Percentiles rank a stretch among this genome's conserved stretches.
Conservation (phyloP, 352 stramenopile species). For the Phytopythium mirpurense region DNA sequence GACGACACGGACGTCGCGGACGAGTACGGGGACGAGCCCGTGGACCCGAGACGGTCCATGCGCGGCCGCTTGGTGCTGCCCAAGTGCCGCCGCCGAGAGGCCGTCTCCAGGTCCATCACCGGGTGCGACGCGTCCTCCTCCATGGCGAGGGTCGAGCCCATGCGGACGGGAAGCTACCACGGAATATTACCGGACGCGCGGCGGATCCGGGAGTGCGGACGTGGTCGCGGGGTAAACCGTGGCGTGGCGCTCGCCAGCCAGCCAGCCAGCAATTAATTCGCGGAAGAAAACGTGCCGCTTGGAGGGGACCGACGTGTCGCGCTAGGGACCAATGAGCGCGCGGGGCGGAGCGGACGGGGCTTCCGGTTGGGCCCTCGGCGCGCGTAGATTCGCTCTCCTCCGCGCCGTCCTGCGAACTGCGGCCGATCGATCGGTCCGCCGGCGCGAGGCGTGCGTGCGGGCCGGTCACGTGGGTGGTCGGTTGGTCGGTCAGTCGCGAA, state of each 20-base stretch:
- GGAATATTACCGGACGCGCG: neutral
- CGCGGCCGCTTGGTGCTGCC: constrained; percentile 25
- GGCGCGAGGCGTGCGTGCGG: neutral
- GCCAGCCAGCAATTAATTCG: neutral
- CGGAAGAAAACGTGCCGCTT: neutral
- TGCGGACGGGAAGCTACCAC: constrained; percentile 11
- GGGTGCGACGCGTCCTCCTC: constrained; percentile 35
- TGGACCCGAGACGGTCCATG: constrained; percentile 25
- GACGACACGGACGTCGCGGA: constrained; percentile 29
- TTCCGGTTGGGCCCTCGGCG: neutral
- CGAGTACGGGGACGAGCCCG: constrained; percentile 36
- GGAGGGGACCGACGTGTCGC: neutral
- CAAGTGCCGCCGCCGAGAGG: constrained; percentile 20
- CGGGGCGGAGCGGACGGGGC: neutral
- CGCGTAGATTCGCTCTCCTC: neutral
- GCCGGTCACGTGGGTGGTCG: neutral
- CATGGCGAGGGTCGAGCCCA: constrained; percentile 42
- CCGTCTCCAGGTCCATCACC: constrained; percentile 32
- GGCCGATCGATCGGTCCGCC: neutral
- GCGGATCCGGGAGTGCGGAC: neutral
- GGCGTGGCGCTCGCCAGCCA: too few relatives aligned
- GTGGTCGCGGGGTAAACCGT: neutral
- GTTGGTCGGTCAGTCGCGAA: neutral
- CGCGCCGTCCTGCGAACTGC: neutral
- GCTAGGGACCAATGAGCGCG: neutral